Evolutionary conservation across 208 protist species (phyloP).

Genomic region (Acanthamoeba comandoni): DNA sequence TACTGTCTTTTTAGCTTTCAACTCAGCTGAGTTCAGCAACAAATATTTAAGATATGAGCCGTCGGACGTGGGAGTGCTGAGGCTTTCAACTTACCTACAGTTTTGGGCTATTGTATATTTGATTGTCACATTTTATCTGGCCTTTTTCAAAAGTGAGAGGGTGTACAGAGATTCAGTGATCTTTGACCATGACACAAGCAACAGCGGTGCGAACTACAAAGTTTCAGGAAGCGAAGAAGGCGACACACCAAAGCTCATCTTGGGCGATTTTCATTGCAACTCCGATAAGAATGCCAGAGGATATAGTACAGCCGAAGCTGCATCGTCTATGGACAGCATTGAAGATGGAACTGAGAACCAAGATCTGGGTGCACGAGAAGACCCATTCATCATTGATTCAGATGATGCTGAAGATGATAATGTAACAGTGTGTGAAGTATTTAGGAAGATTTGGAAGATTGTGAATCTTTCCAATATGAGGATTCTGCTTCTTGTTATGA

Average conservation of each 20-base stretch:
- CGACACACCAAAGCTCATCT: too few relatives aligned
- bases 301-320: not conserved
- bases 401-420: conserved; percentile 28
- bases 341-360: not conserved
- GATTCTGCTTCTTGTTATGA: conserved; percentile 60
- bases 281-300: not conserved
- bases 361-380: not conserved
- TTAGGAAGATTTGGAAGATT: conserved; percentile 72
- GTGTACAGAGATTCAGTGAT: too few relatives aligned
- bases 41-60: conserved; percentile 62
- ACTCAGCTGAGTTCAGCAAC: conserved; percentile 81
- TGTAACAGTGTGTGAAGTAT: conserved; percentile 15
- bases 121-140: conserved; percentile 72
- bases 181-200: too few relatives aligned
- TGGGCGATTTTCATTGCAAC: not conserved
- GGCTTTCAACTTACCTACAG: conserved; percentile 42
- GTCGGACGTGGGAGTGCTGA: conserved; percentile 6
- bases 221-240: too few relatives aligned
- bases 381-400: not conserved
- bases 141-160: conserved; percentile 74
- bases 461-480: conserved; percentile 72
- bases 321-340: not conserved
- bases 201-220: too few relatives aligned
- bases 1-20: conserved; percentile 83
- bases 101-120: conserved; percentile 68